phyloP scores from a whole-genome alignment of 2,329 filamentous ascomycete genomes.

The Colletotrichum filicis region DNA sequence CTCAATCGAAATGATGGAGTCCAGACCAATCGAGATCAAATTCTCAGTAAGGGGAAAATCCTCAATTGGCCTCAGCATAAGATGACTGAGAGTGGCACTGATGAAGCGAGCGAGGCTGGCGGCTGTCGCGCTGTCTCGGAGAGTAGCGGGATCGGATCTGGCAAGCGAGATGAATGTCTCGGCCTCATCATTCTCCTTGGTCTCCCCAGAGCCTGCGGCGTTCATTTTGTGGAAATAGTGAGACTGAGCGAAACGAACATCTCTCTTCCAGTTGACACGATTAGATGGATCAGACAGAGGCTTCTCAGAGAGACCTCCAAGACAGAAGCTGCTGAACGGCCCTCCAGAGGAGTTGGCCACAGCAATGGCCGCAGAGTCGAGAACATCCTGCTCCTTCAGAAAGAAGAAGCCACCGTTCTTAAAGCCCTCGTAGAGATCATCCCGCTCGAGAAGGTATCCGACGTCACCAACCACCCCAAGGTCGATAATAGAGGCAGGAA shows the following conservation, averaged over 20 bases:
- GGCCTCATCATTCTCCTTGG: conserved; percentile 3
- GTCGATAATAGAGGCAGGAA: conserved; percentile 53
- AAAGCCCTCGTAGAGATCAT: conserved; percentile 17
- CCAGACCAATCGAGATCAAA: conserved; percentile 15
- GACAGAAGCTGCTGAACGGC: conserved; percentile 16
- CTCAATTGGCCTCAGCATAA: conserved; percentile 14
- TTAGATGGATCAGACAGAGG: conserved; percentile 15
- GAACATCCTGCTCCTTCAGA: conserved; percentile 20
- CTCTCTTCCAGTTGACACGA: conserved; percentile 22
- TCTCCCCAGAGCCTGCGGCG: neutral
- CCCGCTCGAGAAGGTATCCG: conserved; percentile 41
- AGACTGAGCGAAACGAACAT: conserved; percentile 20
- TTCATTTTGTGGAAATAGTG: conserved; percentile 19
- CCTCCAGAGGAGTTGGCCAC: conserved; percentile 9
- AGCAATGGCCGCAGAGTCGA: conserved; percentile 6
- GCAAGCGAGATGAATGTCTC: conserved; percentile 15
- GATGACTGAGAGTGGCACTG: conserved; percentile 13
- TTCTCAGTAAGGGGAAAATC: conserved; percentile 17
- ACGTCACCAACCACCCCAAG: conserved; percentile 48
- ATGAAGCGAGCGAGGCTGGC: conserved; percentile 10
- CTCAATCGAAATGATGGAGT: conserved; percentile 28
- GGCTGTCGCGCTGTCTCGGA: neutral
- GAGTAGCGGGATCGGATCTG: conserved; percentile 6
- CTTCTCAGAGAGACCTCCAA: conserved; percentile 17
- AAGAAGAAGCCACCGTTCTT: conserved; percentile 23